Evolutionary conservation across 345 rosid species (phyloP).

Genomic region (Moricandia moricandioides): DNA sequence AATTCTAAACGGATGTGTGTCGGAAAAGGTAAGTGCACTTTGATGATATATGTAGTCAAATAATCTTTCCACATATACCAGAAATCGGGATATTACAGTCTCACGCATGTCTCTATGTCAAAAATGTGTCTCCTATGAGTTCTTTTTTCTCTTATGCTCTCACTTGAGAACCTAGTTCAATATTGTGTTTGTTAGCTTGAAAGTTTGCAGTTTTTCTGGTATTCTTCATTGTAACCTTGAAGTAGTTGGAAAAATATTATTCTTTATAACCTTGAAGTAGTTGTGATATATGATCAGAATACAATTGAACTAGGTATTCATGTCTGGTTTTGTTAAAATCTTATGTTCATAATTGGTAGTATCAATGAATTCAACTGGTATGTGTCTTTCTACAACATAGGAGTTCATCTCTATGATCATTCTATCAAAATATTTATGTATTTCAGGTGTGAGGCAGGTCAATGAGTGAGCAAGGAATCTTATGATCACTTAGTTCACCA

Average conservation of each 20-base stretch:
- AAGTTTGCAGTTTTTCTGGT: background rate
- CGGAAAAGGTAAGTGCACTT: no score
- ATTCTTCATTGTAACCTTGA: background rate
- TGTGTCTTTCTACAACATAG: background rate
- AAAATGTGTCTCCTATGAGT: background rate
- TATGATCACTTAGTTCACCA: background rate
- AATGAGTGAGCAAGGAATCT: background rate
- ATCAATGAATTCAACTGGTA: background rate
- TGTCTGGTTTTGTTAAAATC: background rate
- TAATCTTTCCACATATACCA: no score
- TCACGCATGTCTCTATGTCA: no score
- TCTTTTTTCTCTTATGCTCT: background rate
- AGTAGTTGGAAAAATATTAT: background rate
- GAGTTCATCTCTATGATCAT: background rate
- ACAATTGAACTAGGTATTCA: background rate
- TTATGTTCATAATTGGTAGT: background rate
- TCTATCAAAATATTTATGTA: background rate
- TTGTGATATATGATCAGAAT: background rate
- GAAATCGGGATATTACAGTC: no score
- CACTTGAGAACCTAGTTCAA: background rate
- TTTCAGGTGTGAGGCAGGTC: background rate
- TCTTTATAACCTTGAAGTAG: background rate
- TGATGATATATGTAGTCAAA: no score
- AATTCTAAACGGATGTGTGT: no score
- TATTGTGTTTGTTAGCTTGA: background rate